Evolutionary conservation across 305 asterid species (phyloP).

Genomic region (Fraxinus ornus): DNA sequence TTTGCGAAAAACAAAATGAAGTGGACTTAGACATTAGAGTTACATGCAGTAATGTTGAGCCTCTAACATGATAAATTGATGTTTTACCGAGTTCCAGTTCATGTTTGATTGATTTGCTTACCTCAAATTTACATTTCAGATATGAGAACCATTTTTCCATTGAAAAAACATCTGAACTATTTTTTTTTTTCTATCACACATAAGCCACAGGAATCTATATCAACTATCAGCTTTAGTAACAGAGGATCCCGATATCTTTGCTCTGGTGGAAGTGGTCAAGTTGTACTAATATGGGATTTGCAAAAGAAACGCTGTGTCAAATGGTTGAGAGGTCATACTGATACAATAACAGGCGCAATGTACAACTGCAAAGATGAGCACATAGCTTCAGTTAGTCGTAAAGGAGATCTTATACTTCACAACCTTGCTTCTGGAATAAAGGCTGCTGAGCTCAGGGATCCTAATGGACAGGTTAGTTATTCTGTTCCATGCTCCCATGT

Average conservation of each 20-base stretch:
- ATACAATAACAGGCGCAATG: constrained; percentile 80
- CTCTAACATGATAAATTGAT: not conserved
- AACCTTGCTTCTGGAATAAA: constrained; percentile 93
- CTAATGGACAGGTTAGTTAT: constrained; percentile 80
- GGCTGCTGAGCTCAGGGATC: constrained; percentile 94
- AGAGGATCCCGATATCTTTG: constrained; percentile 93
- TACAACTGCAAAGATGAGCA: constrained; percentile 99
- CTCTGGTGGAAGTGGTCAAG: constrained; percentile 94
- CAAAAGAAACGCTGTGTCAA: constrained; percentile 88
- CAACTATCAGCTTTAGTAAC: constrained; percentile 89
- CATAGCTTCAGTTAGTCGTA: constrained; percentile 92
- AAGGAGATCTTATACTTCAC: constrained; percentile 93
- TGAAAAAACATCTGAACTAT: constrained; percentile 19
- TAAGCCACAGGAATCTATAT: constrained; percentile 68
- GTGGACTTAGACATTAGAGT: not conserved
- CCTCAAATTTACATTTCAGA: not conserved
- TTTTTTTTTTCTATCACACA: constrained; percentile 4
- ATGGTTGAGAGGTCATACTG: constrained; percentile 97
- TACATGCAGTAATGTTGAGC: not conserved
- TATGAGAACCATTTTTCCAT: not conserved
- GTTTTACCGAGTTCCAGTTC: not conserved
- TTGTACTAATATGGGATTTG: constrained; percentile 96
- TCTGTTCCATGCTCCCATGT: constrained; percentile 20
- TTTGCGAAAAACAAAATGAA: not conserved
- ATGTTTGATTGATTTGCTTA: not conserved